A percentile compares a stretch with the other conserved stretches of the same genome.
Evolutionary conservation across 2,329 filamentous ascomycete genomes (phyloP).

Genomic region (Xylariales sp.): DNA sequence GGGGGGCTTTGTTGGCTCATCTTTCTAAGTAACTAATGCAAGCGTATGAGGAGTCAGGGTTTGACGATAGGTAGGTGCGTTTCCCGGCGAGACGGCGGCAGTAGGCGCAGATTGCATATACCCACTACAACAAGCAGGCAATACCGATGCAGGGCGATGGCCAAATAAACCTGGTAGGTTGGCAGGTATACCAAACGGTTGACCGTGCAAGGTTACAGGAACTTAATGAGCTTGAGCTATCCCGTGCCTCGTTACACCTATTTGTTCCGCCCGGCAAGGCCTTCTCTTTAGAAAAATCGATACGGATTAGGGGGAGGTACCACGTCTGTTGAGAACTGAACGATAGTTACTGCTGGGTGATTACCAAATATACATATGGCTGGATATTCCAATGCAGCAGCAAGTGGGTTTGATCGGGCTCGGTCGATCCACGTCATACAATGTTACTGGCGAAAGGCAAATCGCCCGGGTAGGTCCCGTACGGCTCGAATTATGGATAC

Average conservation of each 20-base stretch:
- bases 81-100: conserved; percentile 20
- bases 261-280: conserved; percentile 15
- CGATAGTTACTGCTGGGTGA: conserved; percentile 11
- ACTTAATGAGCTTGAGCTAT: conserved; percentile 21
- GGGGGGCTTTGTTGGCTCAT: conserved; percentile 51
- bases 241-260: conserved; percentile 18
- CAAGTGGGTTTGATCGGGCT: conserved; percentile 21
- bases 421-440: conserved; percentile 15
- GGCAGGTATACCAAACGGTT: conserved; percentile 31
- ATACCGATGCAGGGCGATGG: conserved; percentile 32
- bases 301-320: conserved; percentile 7
- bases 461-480: conserved; percentile 17
- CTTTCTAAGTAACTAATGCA: conserved; percentile 40
- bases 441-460: conserved; percentile 13
- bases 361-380: conserved; percentile 18
- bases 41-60: conserved; percentile 34
- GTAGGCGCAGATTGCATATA: conserved; percentile 29
- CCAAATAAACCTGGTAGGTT: conserved; percentile 21
- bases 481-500: conserved; percentile 19
- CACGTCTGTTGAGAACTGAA: conserved; percentile 5
- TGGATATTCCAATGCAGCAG: conserved; percentile 26
- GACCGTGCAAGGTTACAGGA: conserved; percentile 22
- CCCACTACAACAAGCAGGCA: conserved; percentile 30
- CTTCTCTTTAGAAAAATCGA: conserved; percentile 8
- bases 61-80: conserved; percentile 35